Percentiles rank a stretch among this genome's conserved stretches.
These are phyloP conservation scores for Didymella pomorum DNA, from an alignment of 2,329 filamentous ascomycete species.

Conservation along the genomic window DNA sequence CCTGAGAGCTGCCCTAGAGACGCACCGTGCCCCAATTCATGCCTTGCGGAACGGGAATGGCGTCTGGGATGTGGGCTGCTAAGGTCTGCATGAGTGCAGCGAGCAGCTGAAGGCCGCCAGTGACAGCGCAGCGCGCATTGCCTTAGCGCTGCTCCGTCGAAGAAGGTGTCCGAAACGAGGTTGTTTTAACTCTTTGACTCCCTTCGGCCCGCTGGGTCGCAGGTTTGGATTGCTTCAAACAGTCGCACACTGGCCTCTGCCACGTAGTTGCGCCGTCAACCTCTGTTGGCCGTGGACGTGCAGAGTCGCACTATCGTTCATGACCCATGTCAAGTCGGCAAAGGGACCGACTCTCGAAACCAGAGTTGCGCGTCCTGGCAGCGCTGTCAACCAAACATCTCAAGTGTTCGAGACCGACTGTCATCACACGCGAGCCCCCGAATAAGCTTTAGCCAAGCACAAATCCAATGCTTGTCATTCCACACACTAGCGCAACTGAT, in stretches of 20 bases:
- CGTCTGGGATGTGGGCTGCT: slow-evolving; percentile 10
- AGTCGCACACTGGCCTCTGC: slow-evolving; percentile 8
- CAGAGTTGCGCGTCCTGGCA: slow-evolving; percentile 10
- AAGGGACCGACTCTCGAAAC: slow-evolving; percentile 14
- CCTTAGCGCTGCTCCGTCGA: slow-evolving; percentile 1
- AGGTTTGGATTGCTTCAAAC: slow-evolving; percentile 8
- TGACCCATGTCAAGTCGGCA: slow-evolving; percentile 10
- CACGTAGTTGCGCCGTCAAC: slow-evolving; percentile 2
- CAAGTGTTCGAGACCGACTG: slow-evolving; percentile 11
- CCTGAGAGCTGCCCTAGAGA: slow-evolving; percentile 15
- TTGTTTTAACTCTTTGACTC: not conserved
- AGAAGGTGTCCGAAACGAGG: slow-evolving; percentile 3
- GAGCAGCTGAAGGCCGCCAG: slow-evolving; percentile 4
- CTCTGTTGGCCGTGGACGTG: not conserved
- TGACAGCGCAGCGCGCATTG: slow-evolving; percentile 2
- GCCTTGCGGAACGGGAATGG: slow-evolving; percentile 17
- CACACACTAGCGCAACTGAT: slow-evolving; percentile 8
- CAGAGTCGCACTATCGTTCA: slow-evolving; percentile 1
- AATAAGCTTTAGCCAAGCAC: slow-evolving; percentile 43
- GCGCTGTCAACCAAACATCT: slow-evolving; percentile 5
- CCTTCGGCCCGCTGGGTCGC: not conserved
- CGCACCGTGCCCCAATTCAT: slow-evolving; percentile 18
- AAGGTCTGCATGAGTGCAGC: not conserved
- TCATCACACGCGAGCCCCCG: slow-evolving; percentile 4
- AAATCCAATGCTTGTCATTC: slow-evolving; percentile 33